Base-by-base conservation (phyloP, 495 filamentous ascomycete species). In the Viridothelium virens region DNA sequence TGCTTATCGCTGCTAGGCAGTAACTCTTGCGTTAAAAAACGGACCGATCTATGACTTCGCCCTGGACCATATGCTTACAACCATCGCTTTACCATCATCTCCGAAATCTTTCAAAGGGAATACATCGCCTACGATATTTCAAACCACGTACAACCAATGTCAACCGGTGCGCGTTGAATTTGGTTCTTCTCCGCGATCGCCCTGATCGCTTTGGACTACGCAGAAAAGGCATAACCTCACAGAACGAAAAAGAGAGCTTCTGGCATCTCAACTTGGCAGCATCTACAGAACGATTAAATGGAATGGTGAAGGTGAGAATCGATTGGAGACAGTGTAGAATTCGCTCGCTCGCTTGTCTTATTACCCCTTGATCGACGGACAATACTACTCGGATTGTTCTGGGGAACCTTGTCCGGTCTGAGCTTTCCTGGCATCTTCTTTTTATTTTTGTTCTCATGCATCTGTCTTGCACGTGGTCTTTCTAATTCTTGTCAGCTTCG, bases 1-100 rank as follows among this genome's bases (percentile, higher is more conserved):
- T 67, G 74, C 76, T 65, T 87, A 83, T 70, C 85, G 82, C 71
- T 85, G 68, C 76, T 53, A 39, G 59, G 31, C 53, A 18, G 7
- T 18, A 18, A 25, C 25, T 25, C 25, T 18, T 53, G 48, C 7
- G 9, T 53, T 18, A 9, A 9, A 9, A 7, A 46, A 53, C 10
- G 12, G 12, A 11, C 14, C 14, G 48, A 53, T 53, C 25, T 5
- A 53, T 53, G 25, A 11, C 48, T 11, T 5, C 48, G 48, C 7
- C 5, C n/a, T 18, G 16, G 48, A 53, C 7, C 25, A 16, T 14
- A 16, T 16, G 48, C 48, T 53, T 53, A 53, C 48, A 7, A 59
- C 53, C 5, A 7, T 59, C 10, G 53, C 53, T 59, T 18, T 10
- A 59, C 53, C 18, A 34, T 9, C 53, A 59, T 36, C 6, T 59